A percentile compares a stretch with the other conserved stretches of the same genome.
phyloP scores from a whole-genome alignment of 192 early-diverging fungal genomes.

The Backusella circina region DNA sequence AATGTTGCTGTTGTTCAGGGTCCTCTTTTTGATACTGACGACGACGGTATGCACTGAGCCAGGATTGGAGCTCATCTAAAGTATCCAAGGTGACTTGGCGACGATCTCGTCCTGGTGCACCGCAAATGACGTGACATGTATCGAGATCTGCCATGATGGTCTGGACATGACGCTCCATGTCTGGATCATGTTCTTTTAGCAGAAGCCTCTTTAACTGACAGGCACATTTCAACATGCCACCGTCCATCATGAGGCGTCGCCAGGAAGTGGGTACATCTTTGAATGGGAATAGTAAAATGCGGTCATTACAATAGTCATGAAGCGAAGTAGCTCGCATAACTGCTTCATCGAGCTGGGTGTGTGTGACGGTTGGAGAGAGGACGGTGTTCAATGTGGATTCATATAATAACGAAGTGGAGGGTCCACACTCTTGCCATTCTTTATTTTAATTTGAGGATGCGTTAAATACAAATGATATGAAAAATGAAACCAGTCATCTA shows the following conservation, averaged over 20 bases:
- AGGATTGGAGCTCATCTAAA: constrained; percentile 24
- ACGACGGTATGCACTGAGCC: not conserved
- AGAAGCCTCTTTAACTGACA: not conserved
- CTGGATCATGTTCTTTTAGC: not conserved
- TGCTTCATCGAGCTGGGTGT: not conserved
- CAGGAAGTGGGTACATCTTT: constrained; percentile 48
- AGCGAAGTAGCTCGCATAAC: not conserved
- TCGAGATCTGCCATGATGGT: constrained; percentile 45
- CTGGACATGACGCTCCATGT: constrained; percentile 10
- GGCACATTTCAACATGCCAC: constrained; percentile 30
- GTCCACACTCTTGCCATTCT: constrained; percentile 1
- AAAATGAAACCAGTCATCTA: not conserved
- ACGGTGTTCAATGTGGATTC: not conserved
- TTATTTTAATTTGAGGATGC: not conserved
- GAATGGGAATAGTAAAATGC: constrained; percentile 41
- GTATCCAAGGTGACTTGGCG: constrained; percentile 9
- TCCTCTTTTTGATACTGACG: not conserved
- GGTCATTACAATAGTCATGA: constrained; percentile 20
- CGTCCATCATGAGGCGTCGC: constrained; percentile 48
- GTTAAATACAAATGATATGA: not conserved
- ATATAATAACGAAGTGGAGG: not conserved
- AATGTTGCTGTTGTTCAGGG: not conserved
- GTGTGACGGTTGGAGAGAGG: not conserved
- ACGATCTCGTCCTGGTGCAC: constrained; percentile 37
- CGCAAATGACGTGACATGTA: constrained; percentile 52